Conservation (phyloP, 2,329 filamentous ascomycete species). For the Penicillium olsonii region DNA sequence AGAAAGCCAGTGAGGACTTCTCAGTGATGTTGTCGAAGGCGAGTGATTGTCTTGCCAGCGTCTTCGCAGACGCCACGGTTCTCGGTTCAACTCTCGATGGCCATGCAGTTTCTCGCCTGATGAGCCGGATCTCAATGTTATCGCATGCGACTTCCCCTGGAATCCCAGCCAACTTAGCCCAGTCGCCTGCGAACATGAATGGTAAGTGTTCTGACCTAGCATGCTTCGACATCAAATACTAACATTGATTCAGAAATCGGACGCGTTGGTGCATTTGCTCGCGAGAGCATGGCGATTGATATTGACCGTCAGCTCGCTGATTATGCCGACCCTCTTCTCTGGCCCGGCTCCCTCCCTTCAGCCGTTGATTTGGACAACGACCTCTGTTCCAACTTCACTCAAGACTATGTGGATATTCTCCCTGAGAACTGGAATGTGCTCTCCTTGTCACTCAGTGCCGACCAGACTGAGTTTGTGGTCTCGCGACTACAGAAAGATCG, state of each 20-base stretch:
- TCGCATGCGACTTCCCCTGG: conserved; percentile 42
- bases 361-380: conserved; percentile 20
- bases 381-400: conserved; percentile 68
- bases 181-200: conserved; percentile 41
- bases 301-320: conserved; percentile 49
- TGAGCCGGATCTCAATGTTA: conserved; percentile 46
- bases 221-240: conserved; percentile 4
- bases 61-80: conserved; percentile 35
- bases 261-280: conserved; percentile 43
- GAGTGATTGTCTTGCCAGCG: conserved; percentile 33
- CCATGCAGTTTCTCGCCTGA: conserved; percentile 40
- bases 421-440: conserved; percentile 81
- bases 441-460: conserved; percentile 81
- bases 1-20: conserved; percentile 38
- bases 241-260: conserved; percentile 37
- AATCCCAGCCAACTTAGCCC: conserved; percentile 25
- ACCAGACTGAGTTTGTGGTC: conserved; percentile 79
- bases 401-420: conserved; percentile 81
- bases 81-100: conserved; percentile 43
- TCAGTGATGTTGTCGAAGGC: conserved; percentile 39
- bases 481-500: conserved; percentile 77
- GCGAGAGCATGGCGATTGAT: conserved; percentile 41
- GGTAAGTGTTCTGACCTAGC: conserved; percentile 27
- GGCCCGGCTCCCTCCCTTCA: conserved; percentile 45
- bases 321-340: conserved; percentile 49